phyloP scores from a whole-genome alignment of 768 basidiomycete genomes.

The Pisolithus orientalis region DNA sequence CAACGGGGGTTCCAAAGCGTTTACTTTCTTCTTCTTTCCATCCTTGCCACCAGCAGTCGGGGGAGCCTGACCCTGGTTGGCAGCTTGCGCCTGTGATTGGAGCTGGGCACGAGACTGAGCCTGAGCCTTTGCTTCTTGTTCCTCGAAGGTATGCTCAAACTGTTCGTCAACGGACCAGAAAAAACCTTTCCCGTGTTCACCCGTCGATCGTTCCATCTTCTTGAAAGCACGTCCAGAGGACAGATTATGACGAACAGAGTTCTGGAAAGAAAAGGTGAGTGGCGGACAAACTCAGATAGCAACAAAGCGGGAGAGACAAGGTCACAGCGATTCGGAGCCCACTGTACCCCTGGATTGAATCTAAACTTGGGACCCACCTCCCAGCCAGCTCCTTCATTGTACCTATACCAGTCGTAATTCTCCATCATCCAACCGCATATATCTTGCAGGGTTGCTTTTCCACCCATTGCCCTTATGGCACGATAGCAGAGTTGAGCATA shows the following conservation, averaged over 20 bases:
- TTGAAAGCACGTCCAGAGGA: slow-evolving; percentile 88
- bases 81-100: slow-evolving; percentile 35
- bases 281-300: slow-evolving; percentile 7
- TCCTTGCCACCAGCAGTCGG: slow-evolving; percentile 30
- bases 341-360: not conserved
- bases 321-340: not conserved
- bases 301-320: not conserved
- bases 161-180: slow-evolving; percentile 89
- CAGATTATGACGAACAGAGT: slow-evolving; percentile 92
- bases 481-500: slow-evolving; percentile 90
- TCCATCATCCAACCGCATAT: slow-evolving; percentile 90
- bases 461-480: slow-evolving; percentile 74
- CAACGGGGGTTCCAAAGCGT: slow-evolving; percentile 52
- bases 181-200: slow-evolving; percentile 86
- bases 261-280: slow-evolving; percentile 39
- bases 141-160: slow-evolving; percentile 59
- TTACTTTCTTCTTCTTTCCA: slow-evolving; percentile 55
- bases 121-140: slow-evolving; percentile 53
- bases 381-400: slow-evolving; percentile 80
- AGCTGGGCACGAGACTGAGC: slow-evolving; percentile 17
- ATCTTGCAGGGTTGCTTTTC: slow-evolving; percentile 86
- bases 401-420: slow-evolving; percentile 85
- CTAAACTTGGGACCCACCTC: slow-evolving; percentile 51
- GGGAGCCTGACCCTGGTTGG: slow-evolving; percentile 16
- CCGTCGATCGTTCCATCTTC: slow-evolving; percentile 80